Percentiles rank a stretch among this genome's conserved stretches.
phyloP scores from a whole-genome alignment of 1,139 yeast genomes.

The Starmera stellimalicola region DNA sequence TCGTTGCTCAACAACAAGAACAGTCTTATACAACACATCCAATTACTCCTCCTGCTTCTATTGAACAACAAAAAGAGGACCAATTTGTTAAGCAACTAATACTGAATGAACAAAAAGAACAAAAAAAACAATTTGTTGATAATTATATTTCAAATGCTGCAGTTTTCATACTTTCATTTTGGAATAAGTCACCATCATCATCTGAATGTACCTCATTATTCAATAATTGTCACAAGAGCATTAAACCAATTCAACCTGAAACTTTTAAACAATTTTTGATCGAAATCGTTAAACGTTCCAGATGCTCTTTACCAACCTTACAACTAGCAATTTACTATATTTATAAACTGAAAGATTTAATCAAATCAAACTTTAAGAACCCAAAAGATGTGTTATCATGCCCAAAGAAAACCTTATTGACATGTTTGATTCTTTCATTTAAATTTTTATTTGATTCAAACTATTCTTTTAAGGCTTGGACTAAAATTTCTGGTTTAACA shows the following conservation, averaged over 20 bases:
- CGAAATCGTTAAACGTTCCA: conserved; percentile 61
- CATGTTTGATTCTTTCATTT: conserved; percentile 58
- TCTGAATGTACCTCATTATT: conserved; percentile 1
- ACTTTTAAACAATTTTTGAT: conserved; percentile 32
- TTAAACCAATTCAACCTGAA: conserved; percentile 1
- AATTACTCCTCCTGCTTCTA: conserved; percentile 14
- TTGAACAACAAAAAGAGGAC: conserved; percentile 1
- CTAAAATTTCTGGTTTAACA: conserved; percentile 58
- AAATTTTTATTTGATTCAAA: conserved; percentile 70
- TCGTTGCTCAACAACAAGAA: background rate
- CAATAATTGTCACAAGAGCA: background rate
- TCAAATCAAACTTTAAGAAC: conserved; percentile 3
- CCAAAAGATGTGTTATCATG: conserved; percentile 25
- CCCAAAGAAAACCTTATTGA: conserved; percentile 59
- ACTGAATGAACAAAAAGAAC: background rate
- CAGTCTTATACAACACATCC: conserved; percentile 5
- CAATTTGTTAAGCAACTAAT: conserved; percentile 1
- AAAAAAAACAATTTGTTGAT: conserved; percentile 2
- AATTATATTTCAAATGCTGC: conserved; percentile 10
- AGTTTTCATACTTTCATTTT: conserved; percentile 8
- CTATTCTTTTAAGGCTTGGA: conserved; percentile 66
- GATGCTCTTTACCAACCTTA: conserved; percentile 54
- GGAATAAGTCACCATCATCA: conserved; percentile 7
- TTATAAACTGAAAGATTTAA: conserved; percentile 31
- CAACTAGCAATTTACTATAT: conserved; percentile 62